Evolutionary conservation across 805 yeast species (phyloP).

Genomic region (Priceomyces carsonii): DNA sequence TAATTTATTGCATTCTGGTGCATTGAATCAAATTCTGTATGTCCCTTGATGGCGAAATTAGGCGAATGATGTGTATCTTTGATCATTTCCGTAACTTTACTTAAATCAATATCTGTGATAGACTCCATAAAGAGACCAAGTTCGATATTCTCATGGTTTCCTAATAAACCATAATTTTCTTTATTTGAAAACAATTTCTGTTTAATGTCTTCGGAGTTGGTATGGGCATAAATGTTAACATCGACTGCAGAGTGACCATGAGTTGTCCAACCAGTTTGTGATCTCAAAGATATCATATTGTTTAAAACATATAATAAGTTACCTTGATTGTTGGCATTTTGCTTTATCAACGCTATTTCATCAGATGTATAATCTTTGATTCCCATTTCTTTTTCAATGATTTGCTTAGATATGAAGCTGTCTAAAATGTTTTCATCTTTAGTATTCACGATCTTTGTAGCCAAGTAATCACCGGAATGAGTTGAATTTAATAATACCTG

Average conservation of each 20-base stretch:
- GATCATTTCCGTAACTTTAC: slow-evolving; percentile 48
- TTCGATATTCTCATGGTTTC: slow-evolving; percentile 86
- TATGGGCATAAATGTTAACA: slow-evolving; percentile 84
- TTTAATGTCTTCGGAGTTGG: slow-evolving; percentile 53
- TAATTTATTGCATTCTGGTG: too few species aligned
- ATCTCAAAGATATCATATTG: slow-evolving; percentile 73
- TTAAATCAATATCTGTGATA: slow-evolving; percentile 50
- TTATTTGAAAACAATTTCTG: slow-evolving; percentile 28
- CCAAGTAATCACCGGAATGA: slow-evolving; percentile 76
- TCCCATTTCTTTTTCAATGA: slow-evolving; percentile 67
- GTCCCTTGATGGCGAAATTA: too few species aligned
- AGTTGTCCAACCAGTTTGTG: slow-evolving; percentile 94
- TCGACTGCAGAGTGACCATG: slow-evolving; percentile 97
- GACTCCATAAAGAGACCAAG: slow-evolving; percentile 73
- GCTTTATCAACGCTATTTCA: slow-evolving; percentile 42
- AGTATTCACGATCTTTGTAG: slow-evolving; percentile 41
- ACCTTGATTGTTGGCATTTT: slow-evolving; percentile 26
- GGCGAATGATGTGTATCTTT: slow-evolving; percentile 53
- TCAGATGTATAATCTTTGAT: slow-evolving; percentile 53
- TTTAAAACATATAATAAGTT: slow-evolving; percentile 55
- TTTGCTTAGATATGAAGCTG: slow-evolving; percentile 50
- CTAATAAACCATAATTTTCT: slow-evolving; percentile 51
- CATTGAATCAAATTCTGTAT: too few species aligned
- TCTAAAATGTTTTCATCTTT: slow-evolving; percentile 24
- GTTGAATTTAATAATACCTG: slow-evolving; percentile 66